Base-by-base conservation (phyloP, 371 early-diverging fungal species). In the Mucor plumbeus region DNA sequence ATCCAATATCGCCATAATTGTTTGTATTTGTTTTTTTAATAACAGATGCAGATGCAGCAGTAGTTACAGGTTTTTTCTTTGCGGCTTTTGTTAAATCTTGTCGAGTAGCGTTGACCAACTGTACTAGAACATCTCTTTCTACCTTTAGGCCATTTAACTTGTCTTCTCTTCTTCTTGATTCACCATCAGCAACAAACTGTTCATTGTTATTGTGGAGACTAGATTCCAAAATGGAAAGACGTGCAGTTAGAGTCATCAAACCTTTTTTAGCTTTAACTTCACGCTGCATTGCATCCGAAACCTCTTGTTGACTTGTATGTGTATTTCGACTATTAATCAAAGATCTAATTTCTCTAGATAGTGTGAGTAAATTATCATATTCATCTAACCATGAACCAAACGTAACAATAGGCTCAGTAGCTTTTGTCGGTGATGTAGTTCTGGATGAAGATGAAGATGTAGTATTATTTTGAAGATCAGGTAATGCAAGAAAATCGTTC, bases 321-420 rank as follows among this genome's bases (percentile, higher is more conserved):
- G 82, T 89, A 69, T 87, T 94, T 15, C 88, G 88, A 48, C 83
- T 83, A 60, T 85, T 88, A 59, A 90, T 79, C 66, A 85, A 82
- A 0, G 91, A 84, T 2, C 94, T 84, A 17, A 95, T 86, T 48
- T 92, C 91, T 11, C 91, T 80, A 8, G 88, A 82, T 3, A 85
- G 63, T 17, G 77, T 80, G 60, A 88, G 85, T 15, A 91, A 73
- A 8, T 81, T 74, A 26, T 89, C 84, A 58, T 85, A 88, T 60
- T 94, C 94, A 50, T 90, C 89, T 33, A 95, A 78, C 96, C 96
- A 96, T 15, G 86, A 84, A 43, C 89, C 90, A 8, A 91, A 85
- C 15, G 31, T 35, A 5, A 61, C 41, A 15, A 34, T 14, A 17
- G n/a, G 26, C 7, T 47, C 44, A 38, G 13, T 39, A 5, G 17